Evolutionary conservation across 352 stramenopile genomes (phyloP).

Genomic region (Blastocystis sp.): DNA sequence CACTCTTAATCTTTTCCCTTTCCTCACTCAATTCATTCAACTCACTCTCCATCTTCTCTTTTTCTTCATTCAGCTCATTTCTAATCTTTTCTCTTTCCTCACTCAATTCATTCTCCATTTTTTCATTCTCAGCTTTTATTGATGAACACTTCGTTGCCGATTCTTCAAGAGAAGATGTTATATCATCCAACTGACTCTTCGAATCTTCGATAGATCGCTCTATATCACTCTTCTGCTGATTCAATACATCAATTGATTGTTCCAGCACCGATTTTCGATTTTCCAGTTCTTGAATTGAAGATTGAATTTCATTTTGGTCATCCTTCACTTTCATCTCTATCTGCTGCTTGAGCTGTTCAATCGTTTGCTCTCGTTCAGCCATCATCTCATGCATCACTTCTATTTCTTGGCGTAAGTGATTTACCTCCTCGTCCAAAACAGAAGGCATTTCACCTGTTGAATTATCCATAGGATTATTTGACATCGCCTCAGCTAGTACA

Average conservation of each 20-base stretch:
- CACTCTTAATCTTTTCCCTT: neutral
- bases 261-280: neutral
- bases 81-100: neutral
- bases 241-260: neutral
- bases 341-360: neutral
- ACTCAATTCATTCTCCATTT: neutral
- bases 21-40: neutral
- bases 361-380: neutral
- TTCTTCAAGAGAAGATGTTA: too few species aligned
- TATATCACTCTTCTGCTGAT: neutral
- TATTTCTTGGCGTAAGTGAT: neutral
- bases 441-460: neutral
- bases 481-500: neutral
- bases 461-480: neutral
- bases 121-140: neutral
- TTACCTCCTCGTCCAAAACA: neutral
- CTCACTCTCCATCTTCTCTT: neutral
- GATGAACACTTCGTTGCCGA: too few species aligned
- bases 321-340: neutral
- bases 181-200: too few species aligned
- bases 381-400: slow-evolving; percentile 23
- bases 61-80: neutral
- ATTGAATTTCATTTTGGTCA: neutral
- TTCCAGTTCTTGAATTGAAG: neutral
- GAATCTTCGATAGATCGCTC: neutral